Evolutionary conservation across 2,329 filamentous ascomycete genomes (phyloP).

Genomic region (Bipolaris zeicola): DNA sequence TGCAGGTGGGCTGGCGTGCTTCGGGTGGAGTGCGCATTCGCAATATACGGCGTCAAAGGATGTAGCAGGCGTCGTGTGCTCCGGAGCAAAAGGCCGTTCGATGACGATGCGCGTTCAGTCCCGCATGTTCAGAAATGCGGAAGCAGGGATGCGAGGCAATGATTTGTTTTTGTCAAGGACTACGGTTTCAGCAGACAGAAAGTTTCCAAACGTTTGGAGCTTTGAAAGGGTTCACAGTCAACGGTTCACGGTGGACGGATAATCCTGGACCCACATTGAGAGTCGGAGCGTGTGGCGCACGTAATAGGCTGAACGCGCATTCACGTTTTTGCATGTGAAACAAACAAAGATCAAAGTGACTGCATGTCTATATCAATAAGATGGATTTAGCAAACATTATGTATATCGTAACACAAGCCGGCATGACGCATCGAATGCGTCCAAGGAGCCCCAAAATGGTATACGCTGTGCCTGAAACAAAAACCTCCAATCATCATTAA

Average conservation of each 20-base stretch:
- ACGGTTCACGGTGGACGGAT: slow-evolving; percentile 10
- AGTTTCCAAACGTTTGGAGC: slow-evolving; percentile 6
- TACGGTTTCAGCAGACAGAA: slow-evolving; percentile 1
- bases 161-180: slow-evolving; percentile 2
- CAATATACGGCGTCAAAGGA: background rate
- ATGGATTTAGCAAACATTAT: slow-evolving; percentile 41
- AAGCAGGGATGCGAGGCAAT: background rate
- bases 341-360: background rate
- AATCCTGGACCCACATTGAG: slow-evolving; percentile 8
- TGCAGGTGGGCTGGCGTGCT: background rate
- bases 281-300: slow-evolving; percentile 19
- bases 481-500: slow-evolving; percentile 38
- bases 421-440: slow-evolving; percentile 34
- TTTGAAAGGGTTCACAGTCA: slow-evolving; percentile 14
- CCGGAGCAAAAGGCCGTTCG: slow-evolving; percentile 4
- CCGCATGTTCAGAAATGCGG: background rate
- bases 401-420: slow-evolving; percentile 37
- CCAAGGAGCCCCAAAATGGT: slow-evolving; percentile 42
- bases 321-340: slow-evolving; percentile 28
- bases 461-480: slow-evolving; percentile 48
- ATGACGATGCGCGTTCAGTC: slow-evolving; percentile 14
- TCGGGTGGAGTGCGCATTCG: background rate
- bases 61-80: slow-evolving; percentile 4
- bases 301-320: slow-evolving; percentile 27
- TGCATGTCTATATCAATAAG: slow-evolving; percentile 4